phyloP scores from a whole-genome alignment of 768 basidiomycete genomes.

The Tephrocybe sp. region DNA sequence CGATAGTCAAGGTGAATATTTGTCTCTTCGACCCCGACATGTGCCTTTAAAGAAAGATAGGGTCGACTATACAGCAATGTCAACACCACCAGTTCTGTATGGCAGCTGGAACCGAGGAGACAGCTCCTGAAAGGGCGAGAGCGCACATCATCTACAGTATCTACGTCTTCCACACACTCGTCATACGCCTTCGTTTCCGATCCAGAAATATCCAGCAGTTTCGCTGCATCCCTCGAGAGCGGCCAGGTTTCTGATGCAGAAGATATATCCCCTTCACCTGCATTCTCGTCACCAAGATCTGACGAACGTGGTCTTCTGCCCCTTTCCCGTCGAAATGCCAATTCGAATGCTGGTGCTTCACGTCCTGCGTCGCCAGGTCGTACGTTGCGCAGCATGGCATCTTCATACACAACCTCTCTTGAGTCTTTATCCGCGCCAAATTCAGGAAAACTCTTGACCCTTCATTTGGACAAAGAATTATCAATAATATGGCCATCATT shows the following conservation, averaged over 20 bases:
- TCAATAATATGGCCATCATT: constrained; percentile 84
- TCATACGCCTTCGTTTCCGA: constrained; percentile 86
- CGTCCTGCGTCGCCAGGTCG: constrained; percentile 60
- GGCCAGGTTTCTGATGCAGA: constrained; percentile 72
- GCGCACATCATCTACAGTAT: constrained; percentile 73
- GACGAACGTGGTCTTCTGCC: constrained; percentile 43
- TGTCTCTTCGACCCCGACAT: neutral
- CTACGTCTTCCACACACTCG: constrained; percentile 75
- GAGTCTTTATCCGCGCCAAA: constrained; percentile 63
- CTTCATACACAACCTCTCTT: constrained; percentile 74
- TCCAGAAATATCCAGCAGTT: constrained; percentile 81
- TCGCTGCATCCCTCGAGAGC: constrained; percentile 79
- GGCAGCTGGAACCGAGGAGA: constrained; percentile 77
- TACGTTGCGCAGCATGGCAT: constrained; percentile 54
- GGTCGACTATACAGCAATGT: constrained; percentile 74
- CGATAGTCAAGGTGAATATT: constrained; percentile 66
- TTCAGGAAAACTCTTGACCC: constrained; percentile 69
- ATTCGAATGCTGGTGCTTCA: constrained; percentile 38
- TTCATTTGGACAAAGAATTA: constrained; percentile 79
- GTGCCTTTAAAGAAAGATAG: constrained; percentile 34
- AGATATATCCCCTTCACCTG: constrained; percentile 59
- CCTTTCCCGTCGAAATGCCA: constrained; percentile 27
- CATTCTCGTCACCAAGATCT: constrained; percentile 62
- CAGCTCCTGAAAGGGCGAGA: constrained; percentile 58
- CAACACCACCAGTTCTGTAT: constrained; percentile 64